Percentiles rank a stretch among this genome's conserved stretches.
These are phyloP conservation scores for Gentiana dahurica DNA, from an alignment of 257 asterid genomes.

Conservation along the genomic window DNA sequence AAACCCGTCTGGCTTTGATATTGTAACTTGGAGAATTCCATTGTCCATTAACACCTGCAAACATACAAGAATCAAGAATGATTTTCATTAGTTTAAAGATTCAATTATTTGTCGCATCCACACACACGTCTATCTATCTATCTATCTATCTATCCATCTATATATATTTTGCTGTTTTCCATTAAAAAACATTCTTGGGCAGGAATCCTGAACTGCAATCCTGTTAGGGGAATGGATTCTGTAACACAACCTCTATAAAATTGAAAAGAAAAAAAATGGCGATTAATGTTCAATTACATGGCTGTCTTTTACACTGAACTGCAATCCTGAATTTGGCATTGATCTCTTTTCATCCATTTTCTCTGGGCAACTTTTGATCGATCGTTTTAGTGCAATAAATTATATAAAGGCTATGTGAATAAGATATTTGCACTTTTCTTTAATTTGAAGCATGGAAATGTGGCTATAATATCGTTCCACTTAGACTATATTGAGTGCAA, in stretches of 20 bases:
- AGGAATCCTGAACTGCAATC: too few species aligned
- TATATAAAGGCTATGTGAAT: too few species aligned
- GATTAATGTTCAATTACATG: neutral
- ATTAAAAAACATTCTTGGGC: too few species aligned
- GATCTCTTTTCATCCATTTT: neutral
- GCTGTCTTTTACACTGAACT: conserved; percentile 1
- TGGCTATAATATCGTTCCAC: too few species aligned
- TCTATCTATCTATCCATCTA: too few species aligned
- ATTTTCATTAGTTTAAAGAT: neutral
- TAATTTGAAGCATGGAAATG: neutral
- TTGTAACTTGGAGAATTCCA: conserved; percentile 46
- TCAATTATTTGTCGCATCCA: neutral
- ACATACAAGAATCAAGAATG: neutral
- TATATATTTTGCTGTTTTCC: too few species aligned
- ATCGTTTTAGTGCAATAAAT: too few species aligned
- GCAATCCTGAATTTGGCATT: conserved; percentile 2
- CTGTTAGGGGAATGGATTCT: too few species aligned
- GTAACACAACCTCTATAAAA: too few species aligned
- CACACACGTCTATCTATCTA: too few species aligned
- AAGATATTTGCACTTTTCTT: neutral
- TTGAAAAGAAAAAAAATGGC: neutral
- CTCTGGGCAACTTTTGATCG: too few species aligned
- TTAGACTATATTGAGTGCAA: too few species aligned
- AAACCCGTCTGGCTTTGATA: conserved; percentile 57
- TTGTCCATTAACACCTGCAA: conserved; percentile 63